These are phyloP conservation scores for Pseudovirgaria hyperparasitica DNA, from an alignment of 2,329 filamentous ascomycete species.

Conservation along the genomic window DNA sequence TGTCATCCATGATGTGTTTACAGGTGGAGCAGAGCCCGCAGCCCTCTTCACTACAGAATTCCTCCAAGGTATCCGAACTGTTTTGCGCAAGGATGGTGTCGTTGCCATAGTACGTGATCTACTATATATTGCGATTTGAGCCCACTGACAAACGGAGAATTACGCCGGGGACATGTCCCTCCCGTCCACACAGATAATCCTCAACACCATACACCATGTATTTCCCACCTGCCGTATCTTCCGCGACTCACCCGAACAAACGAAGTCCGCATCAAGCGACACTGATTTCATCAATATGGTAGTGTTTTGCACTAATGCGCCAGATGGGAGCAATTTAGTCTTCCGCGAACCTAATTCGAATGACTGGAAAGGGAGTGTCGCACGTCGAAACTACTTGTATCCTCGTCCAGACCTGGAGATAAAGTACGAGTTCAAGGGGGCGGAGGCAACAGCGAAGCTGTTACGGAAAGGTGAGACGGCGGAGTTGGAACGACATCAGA, in stretches of 20 bases:
- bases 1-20: conserved; percentile 96
- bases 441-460: conserved; percentile 34
- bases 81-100: conserved; percentile 67
- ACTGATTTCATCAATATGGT: conserved; percentile 89
- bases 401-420: conserved; percentile 59
- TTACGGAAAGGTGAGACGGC: conserved; percentile 52
- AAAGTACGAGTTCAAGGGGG: conserved; percentile 13
- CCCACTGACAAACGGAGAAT: conserved; percentile 44
- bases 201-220: conserved; percentile 67
- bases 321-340: conserved; percentile 16
- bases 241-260: conserved; percentile 54
- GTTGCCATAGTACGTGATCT: too few relatives aligned
- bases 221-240: conserved; percentile 90
- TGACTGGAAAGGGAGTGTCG: conserved; percentile 62
- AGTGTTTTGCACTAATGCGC: conserved; percentile 65
- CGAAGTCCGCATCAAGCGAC: conserved; percentile 22
- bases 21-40: conserved; percentile 83
- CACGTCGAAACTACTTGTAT: conserved; percentile 55
- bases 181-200: conserved; percentile 62
- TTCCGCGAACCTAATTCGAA: conserved; percentile 54
- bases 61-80: conserved; percentile 51
- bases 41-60: conserved; percentile 82
- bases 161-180: conserved; percentile 82
- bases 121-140: conserved; percentile 16
- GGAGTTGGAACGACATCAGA: conserved; percentile 58